These are phyloP conservation scores for Darksidea phi DNA, from an alignment of 495 filamentous ascomycete genomes.

Conservation along the genomic window DNA sequence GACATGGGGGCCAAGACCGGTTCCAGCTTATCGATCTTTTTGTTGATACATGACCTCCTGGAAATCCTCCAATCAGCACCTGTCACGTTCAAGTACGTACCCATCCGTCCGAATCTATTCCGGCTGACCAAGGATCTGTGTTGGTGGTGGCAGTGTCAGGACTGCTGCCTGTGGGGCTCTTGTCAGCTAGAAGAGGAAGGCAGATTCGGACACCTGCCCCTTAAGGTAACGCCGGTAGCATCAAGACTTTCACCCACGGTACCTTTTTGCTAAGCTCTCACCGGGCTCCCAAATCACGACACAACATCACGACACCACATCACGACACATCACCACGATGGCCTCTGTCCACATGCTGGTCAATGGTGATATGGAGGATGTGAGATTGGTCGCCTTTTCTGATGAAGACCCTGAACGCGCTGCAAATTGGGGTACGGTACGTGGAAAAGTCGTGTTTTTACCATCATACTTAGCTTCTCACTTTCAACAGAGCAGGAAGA, in stretches of 20 bases:
- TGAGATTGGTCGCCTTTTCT: conserved; percentile 8
- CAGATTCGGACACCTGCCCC: too few species aligned
- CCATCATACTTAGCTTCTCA: conserved; percentile 6
- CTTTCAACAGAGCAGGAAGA: conserved; percentile 10
- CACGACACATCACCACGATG: conserved; percentile 5
- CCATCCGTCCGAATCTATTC: too few species aligned
- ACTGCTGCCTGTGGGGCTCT: too few species aligned
- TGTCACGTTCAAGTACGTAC: too few species aligned
- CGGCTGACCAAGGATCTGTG: too few species aligned
- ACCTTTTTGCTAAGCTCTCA: conserved; percentile 6
- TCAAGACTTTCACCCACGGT: conserved; percentile 3
- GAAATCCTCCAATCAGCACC: too few species aligned
- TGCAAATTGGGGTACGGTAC: conserved; percentile 6
- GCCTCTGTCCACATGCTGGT: conserved; percentile 7
- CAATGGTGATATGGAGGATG: conserved; percentile 6
- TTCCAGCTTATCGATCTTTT: too few species aligned
- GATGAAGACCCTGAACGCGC: conserved; percentile 7
- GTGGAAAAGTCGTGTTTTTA: conserved; percentile 8
- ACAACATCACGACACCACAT: background rate
- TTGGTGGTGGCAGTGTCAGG: too few species aligned
- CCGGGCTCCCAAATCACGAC: conserved; percentile 7
- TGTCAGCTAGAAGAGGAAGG: too few species aligned
- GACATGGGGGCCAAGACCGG: too few species aligned
- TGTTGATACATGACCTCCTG: too few species aligned
- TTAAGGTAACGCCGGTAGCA: too few species aligned